phyloP scores from a whole-genome alignment of 2,329 filamentous ascomycete genomes.

The Botrytis squamosa region DNA sequence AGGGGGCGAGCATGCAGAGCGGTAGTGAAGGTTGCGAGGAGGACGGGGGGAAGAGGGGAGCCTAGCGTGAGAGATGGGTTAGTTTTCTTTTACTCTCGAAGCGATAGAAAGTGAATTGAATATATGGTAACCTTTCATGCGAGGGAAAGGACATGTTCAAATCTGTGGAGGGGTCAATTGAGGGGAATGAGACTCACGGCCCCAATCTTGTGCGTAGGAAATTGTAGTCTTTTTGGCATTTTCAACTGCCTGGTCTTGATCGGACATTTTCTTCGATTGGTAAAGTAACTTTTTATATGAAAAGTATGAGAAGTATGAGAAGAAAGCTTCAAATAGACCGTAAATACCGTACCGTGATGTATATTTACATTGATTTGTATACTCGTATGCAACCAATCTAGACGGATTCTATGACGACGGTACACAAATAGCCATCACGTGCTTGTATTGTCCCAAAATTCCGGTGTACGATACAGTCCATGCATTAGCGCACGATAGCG shows the following conservation, averaged over 20 bases:
- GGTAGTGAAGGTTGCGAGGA: slow-evolving; percentile 64
- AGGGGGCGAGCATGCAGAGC: slow-evolving; percentile 67
- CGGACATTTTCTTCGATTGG: slow-evolving; percentile 27
- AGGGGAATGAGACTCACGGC: slow-evolving; percentile 44
- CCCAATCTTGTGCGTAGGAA: slow-evolving; percentile 50
- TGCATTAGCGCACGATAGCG: slow-evolving; percentile 20
- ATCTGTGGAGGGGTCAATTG: not conserved
- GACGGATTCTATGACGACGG: not conserved
- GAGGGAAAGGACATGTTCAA: not conserved
- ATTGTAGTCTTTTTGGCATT: slow-evolving; percentile 43
- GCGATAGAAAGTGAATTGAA: not conserved
- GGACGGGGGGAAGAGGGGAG: slow-evolving; percentile 61
- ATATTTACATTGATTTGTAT: not conserved
- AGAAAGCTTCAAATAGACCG: not conserved
- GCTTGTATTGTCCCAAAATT: not conserved
- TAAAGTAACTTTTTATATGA: not conserved
- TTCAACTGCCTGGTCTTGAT: slow-evolving; percentile 29
- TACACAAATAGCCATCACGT: slow-evolving; percentile 13
- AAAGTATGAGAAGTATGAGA: not conserved
- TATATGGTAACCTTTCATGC: not conserved
- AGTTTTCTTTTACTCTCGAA: not conserved
- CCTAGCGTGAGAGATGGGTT: slow-evolving; percentile 39
- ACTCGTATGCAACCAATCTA: not conserved
- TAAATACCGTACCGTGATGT: not conserved
- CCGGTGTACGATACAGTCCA: not conserved